These are phyloP conservation scores for Neurospora africana DNA, from an alignment of 495 filamentous ascomycete species.

Conservation along the genomic window DNA sequence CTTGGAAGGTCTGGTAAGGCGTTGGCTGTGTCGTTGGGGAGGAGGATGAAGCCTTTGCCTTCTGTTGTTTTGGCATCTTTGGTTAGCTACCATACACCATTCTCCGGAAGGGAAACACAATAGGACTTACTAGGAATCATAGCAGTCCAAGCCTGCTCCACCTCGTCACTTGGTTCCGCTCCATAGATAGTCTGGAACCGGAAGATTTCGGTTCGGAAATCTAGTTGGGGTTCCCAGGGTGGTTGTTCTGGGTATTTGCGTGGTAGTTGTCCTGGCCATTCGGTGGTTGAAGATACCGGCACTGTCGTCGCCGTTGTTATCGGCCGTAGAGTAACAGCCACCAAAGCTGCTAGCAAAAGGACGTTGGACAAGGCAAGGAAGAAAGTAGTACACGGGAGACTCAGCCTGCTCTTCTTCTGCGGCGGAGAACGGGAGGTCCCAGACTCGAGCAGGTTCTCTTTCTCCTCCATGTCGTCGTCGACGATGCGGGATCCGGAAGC, in stretches of 20 bases:
- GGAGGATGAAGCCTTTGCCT: background rate
- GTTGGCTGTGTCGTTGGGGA: background rate
- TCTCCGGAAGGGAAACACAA: background rate
- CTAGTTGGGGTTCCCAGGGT: background rate
- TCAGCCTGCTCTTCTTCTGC: background rate
- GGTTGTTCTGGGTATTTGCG: background rate
- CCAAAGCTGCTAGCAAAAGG: background rate
- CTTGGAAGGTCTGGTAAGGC: background rate
- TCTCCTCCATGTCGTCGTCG: background rate
- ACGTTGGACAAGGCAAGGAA: background rate
- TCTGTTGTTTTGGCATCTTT: background rate
- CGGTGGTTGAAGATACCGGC: too few relatives aligned
- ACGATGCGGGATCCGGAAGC: background rate
- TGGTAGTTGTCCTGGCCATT: too few relatives aligned
- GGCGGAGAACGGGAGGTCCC: background rate
- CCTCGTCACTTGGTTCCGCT: background rate
- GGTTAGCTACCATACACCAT: background rate
- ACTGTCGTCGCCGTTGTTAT: background rate
- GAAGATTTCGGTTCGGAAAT: background rate
- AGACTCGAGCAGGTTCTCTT: background rate
- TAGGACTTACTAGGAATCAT: background rate
- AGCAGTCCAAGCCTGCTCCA: background rate
- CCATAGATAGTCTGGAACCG: conserved; percentile 1
- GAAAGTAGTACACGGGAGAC: background rate
- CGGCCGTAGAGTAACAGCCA: background rate